These are phyloP conservation scores for Tolypocladium sp. DNA, from an alignment of 2,329 filamentous ascomycete genomes.

Conservation along the genomic window DNA sequence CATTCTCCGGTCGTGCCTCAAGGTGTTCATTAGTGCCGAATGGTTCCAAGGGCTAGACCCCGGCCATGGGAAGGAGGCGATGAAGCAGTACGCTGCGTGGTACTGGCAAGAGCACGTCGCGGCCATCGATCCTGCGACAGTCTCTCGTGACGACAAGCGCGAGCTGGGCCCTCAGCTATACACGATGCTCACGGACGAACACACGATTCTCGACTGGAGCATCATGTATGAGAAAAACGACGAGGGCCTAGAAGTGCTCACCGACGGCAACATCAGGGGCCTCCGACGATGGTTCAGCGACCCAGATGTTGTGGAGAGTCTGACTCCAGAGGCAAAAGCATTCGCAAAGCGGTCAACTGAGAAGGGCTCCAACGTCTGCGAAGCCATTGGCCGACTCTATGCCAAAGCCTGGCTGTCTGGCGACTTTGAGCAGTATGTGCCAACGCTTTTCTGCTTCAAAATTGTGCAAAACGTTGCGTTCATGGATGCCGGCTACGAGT, in stretches of 20 bases:
- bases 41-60: constrained; percentile 20
- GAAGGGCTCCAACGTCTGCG: constrained; percentile 21
- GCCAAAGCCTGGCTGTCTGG: constrained; percentile 27
- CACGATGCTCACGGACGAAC: constrained; percentile 27
- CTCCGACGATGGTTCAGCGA: constrained; percentile 27
- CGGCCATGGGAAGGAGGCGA: constrained; percentile 15
- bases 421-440: constrained; percentile 24
- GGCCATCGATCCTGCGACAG: constrained; percentile 17
- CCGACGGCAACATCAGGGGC: constrained; percentile 26
- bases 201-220: constrained; percentile 29
- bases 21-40: constrained; percentile 24
- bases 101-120: constrained; percentile 35
- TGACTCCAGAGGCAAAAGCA: constrained; percentile 16
- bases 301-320: constrained; percentile 17
- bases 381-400: constrained; percentile 28
- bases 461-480: constrained; percentile 32
- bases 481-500: constrained; percentile 26
- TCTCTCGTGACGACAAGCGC: constrained; percentile 19
- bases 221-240: constrained; percentile 29
- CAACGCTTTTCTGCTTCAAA: constrained; percentile 31
- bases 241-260: constrained; percentile 32
- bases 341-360: constrained; percentile 19
- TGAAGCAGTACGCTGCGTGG: constrained; percentile 32
- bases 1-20: constrained; percentile 27
- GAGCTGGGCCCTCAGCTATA: constrained; percentile 22